Evolutionary conservation across 2,329 filamentous ascomycete species (phyloP), one percentile per base, ranked within the genome.

Genomic region (Epichloe baconii): DNA sequence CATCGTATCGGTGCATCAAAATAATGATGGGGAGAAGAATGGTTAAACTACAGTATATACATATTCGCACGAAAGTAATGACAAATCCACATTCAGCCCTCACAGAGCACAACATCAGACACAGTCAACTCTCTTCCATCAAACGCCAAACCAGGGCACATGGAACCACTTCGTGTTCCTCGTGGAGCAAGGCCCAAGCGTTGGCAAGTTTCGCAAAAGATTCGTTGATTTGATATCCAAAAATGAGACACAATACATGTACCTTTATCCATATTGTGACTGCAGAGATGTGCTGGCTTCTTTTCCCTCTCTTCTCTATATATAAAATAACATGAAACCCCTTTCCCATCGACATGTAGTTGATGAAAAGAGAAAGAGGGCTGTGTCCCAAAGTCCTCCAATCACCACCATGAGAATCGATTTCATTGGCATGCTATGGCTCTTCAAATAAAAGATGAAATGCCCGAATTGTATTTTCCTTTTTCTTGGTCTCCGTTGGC

Each of bases 151-250:
- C 26, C 3, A 31, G 26, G 26, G 26, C 26, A 31, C 26, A 11
- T 19, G 40, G 40, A 23, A 42, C 40, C 40, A 42, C 7, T 42
- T 17, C 4, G 12, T 23, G 15, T 42, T 11, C 19, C 40, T 42
- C 40, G 17, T 42, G 40, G 26, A 10, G 7, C 11, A 21, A 17
- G 40, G 17, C 10, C 3, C 8, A 12, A 11, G 40, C 17, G 19
- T 42, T 42, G 12, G n/a, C n/a, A 42, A 23, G 26, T 19, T 17
- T 17, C 17, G 21, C 17, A 31, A 12, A 12, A 48, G 35, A 47
- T 19, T 41, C 19, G 49, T 46, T 42, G 23, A 47, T 34, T 51
- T 47, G 38, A 42, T 51, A 36, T 47, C 37, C 44, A 41, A 45
- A 41, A 47, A 42, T 12, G 12, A 36, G 37, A 35, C 21, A 51